Evolutionary conservation across 495 filamentous ascomycete species (phyloP).

Genomic region (Amphirosellinia nigrospora): DNA sequence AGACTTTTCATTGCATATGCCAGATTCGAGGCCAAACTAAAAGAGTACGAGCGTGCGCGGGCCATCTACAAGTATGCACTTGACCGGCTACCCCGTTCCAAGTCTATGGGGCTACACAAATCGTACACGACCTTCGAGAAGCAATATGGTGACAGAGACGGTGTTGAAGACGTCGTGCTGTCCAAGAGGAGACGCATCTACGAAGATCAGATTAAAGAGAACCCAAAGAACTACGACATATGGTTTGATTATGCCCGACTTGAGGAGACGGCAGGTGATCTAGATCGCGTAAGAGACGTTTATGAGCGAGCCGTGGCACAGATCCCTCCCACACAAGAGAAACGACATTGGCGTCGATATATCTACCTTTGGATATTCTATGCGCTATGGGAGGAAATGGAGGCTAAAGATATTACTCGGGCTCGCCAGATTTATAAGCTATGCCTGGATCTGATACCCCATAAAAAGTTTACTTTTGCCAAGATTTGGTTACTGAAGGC

Average conservation of each 20-base stretch:
- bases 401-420: conserved; percentile 76
- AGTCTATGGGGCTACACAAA: conserved; percentile 84
- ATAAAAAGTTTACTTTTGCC: conserved; percentile 97
- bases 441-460: conserved; percentile 85
- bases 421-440: conserved; percentile 90
- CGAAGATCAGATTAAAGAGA: conserved; percentile 91
- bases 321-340: conserved; percentile 93
- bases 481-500: conserved; percentile 95
- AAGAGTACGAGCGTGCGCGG: conserved; percentile 93
- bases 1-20: conserved; percentile 92
- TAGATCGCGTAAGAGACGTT: conserved; percentile 83
- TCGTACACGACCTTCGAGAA: conserved; percentile 98
- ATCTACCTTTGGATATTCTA: conserved; percentile 99
- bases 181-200: conserved; percentile 95
- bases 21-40: conserved; percentile 88
- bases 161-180: conserved; percentile 92
- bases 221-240: conserved; percentile 89
- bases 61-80: conserved; percentile 97
- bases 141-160: conserved; percentile 92
- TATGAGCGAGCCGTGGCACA: conserved; percentile 98
- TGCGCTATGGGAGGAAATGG: conserved; percentile 91
- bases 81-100: conserved; percentile 86
- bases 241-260: conserved; percentile 96
- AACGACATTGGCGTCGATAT: conserved; percentile 95
- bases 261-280: conserved; percentile 81